These are phyloP conservation scores for Rhodofomes roseus DNA, from an alignment of 1,284 basidiomycete species.

Conservation along the genomic window DNA sequence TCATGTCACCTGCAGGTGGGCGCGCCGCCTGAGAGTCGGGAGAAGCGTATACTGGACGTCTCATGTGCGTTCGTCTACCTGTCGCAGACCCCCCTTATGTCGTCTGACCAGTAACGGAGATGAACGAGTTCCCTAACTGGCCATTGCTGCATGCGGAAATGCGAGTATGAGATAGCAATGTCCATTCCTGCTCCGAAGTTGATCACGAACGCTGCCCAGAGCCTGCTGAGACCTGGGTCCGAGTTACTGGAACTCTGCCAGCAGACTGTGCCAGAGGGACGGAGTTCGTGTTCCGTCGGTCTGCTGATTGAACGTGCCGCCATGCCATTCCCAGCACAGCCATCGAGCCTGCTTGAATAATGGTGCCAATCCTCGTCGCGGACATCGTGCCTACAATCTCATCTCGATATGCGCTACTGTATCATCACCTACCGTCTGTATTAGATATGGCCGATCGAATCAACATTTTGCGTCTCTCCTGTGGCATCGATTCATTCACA, in stretches of 20 bases:
- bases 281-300: slow-evolving; percentile 1
- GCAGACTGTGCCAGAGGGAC: not conserved
- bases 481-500: not conserved
- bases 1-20: not conserved
- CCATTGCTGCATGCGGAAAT: not conserved
- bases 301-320: not conserved
- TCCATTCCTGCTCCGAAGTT: not conserved
- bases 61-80: not conserved
- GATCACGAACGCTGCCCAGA: not conserved
- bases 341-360: not conserved
- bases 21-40: not conserved
- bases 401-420: slow-evolving; percentile 4
- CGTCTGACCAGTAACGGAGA: slow-evolving; percentile 1
- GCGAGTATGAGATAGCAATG: not conserved
- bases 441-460: slow-evolving; percentile 8
- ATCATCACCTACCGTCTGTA: slow-evolving; percentile 1
- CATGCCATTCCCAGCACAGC: not conserved
- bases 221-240: not conserved
- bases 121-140: not conserved
- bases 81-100: not conserved
- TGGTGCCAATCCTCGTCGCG: not conserved
- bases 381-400: not conserved
- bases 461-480: not conserved
- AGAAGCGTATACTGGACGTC: not conserved
- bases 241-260: not conserved